A percentile compares a stretch with the other conserved stretches of the same genome.
Evolutionary conservation across 345 rosid genomes (phyloP).

Genomic region (Sisymbrium irio): DNA sequence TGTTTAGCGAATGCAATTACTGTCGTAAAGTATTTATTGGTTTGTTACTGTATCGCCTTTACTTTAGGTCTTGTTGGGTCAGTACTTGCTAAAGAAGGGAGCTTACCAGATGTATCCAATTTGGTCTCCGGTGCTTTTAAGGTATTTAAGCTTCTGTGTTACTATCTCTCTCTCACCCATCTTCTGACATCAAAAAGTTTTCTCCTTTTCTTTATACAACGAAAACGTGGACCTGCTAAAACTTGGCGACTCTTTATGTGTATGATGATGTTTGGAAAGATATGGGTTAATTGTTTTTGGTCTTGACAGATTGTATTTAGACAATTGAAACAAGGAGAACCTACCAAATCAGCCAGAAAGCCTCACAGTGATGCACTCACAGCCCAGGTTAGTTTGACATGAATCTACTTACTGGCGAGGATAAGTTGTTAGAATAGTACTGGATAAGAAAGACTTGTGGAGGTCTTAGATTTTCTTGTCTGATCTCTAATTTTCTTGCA

Average conservation of each 20-base stretch:
- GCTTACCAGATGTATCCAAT: constrained; percentile 48
- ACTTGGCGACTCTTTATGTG: neutral
- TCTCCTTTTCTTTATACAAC: neutral
- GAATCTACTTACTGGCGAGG: neutral
- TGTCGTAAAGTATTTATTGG: neutral
- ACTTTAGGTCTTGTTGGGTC: constrained; percentile 79
- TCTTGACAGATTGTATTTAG: constrained; percentile 51
- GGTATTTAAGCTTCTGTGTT: constrained; percentile 44
- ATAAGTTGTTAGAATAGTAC: neutral
- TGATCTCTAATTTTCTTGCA: constrained; percentile 32
- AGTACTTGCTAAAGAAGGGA: constrained; percentile 71
- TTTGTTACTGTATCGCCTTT: neutral
- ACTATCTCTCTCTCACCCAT: neutral
- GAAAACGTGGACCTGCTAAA: neutral
- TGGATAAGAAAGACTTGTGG: neutral
- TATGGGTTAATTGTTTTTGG: constrained; percentile 11
- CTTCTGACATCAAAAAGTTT: neutral
- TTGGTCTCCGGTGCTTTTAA: constrained; percentile 67
- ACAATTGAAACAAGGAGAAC: constrained; percentile 56
- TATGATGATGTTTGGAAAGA: neutral
- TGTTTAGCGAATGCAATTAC: neutral
- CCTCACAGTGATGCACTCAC: constrained; percentile 58
- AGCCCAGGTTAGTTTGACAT: constrained; percentile 62
- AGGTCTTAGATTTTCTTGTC: constrained; percentile 1
- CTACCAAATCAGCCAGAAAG: constrained; percentile 51